Base-by-base conservation (phyloP, 176 grass and related monocot genomes). In the Carex myosuroides region DNA sequence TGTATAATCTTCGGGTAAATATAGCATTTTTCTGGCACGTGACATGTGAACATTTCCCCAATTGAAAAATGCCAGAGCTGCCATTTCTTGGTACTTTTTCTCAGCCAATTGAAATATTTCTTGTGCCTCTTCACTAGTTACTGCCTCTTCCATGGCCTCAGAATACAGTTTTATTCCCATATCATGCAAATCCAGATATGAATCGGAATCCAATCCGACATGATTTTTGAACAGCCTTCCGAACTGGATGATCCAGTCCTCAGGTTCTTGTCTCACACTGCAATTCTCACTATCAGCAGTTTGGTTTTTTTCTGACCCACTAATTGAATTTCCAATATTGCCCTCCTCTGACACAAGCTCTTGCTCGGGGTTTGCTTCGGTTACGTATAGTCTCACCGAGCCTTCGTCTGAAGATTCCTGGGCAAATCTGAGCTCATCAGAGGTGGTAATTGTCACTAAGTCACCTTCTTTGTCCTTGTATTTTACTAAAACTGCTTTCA, bases 41-140 rank as follows among this genome's bases (percentile, higher is more conserved):
- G 90, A 87, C 90, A 95, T 85, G 73, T 87, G 88, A 69, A 95
- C 77, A 89, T 95, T 92, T 42, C 93, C 93, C 87, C 88, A 95
- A 54, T 92, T 95, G 85, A 92, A 92, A 80, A 91, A 64, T 7
- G 87, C 85, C 59, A 95, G 35, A 82, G 88, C 90, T 50, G 83
- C 88, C 90, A 92, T 92, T 86, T 92, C 90, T 87, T 92, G 87
- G 87, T 92, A 95, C 79, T 91, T 92, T 17, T 81, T 64, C 60
- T 92, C 90, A 64, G 85, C 82, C 64, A 92, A 35, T 79, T 90
- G 29, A 84, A 88, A 90, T 30, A 92, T 88, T 71, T 89, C 79
- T 81, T 95, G 90, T 16, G 87, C 93, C 65, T 92, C 93, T 89
- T 95, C 88, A 78, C 79, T 95, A 75, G 83, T 85, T 6, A 90